Evolutionary conservation across 805 yeast species (phyloP).

Genomic region (Candida qinlingensis): DNA sequence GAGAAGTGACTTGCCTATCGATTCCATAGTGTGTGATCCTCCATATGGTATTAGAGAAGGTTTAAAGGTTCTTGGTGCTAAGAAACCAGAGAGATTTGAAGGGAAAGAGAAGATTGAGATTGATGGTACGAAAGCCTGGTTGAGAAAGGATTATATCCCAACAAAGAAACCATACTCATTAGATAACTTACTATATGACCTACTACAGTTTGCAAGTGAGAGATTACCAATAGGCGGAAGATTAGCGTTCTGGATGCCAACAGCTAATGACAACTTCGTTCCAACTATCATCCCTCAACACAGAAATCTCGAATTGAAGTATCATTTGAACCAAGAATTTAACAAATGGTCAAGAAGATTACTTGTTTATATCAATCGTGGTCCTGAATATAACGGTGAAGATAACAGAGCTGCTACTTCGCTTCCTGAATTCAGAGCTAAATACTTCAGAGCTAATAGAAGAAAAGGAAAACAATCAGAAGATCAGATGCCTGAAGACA

Average conservation of each 20-base stretch:
- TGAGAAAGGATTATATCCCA: slow-evolving; percentile 79
- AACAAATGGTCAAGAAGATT: slow-evolving; percentile 91
- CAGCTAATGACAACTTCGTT: slow-evolving; percentile 80
- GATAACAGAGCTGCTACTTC: slow-evolving; percentile 30
- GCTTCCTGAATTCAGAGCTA: slow-evolving; percentile 24
- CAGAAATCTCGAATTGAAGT: slow-evolving; percentile 59
- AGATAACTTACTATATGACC: slow-evolving; percentile 70
- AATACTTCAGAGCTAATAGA: slow-evolving; percentile 20
- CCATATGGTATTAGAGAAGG: slow-evolving; percentile 98
- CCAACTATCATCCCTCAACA: slow-evolving; percentile 76
- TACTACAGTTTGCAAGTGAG: slow-evolving; percentile 65
- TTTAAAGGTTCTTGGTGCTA: slow-evolving; percentile 85
- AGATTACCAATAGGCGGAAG: slow-evolving; percentile 74
- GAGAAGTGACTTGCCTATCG: slow-evolving; percentile 55
- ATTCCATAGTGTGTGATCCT: slow-evolving; percentile 90
- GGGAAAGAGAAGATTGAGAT: slow-evolving; percentile 74
- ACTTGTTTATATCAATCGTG: slow-evolving; percentile 71
- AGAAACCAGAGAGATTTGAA: slow-evolving; percentile 56
- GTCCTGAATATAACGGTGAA: slow-evolving; percentile 46
- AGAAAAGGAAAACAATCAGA: background rate
- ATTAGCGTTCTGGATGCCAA: slow-evolving; percentile 96
- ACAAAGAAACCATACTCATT: slow-evolving; percentile 89
- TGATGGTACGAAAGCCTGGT: slow-evolving; percentile 72
- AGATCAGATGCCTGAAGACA: background rate
- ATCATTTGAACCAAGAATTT: slow-evolving; percentile 80